Evolutionary conservation across 208 protist species (phyloP).

Genomic region (Leishmania tropica): DNA sequence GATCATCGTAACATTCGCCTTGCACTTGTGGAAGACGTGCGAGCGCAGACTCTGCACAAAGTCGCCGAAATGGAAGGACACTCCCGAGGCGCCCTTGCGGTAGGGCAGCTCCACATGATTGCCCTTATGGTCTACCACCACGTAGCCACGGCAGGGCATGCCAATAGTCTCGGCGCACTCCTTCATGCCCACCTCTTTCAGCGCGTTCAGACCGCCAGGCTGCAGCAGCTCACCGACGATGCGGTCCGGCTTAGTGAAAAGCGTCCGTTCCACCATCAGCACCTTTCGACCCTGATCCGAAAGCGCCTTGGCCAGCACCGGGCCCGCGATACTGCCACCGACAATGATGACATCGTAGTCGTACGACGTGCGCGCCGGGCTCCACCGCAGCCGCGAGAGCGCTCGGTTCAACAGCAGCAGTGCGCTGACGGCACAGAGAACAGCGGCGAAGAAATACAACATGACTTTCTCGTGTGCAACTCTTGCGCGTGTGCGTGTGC

Average conservation of each 20-base stretch:
- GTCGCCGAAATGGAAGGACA: constrained; percentile 94
- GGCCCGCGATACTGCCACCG: constrained; percentile 91
- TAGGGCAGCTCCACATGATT: constrained; percentile 79
- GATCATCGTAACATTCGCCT: constrained; percentile 80
- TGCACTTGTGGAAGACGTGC: constrained; percentile 70
- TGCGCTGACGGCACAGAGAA: constrained; percentile 42
- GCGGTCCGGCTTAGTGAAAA: constrained; percentile 92
- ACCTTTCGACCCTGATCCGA: constrained; percentile 87
- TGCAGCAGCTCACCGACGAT: constrained; percentile 97
- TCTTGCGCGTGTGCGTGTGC: background rate
- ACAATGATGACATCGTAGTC: constrained; percentile 93
- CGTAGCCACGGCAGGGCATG: constrained; percentile 86
- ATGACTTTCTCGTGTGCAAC: constrained; percentile 4
- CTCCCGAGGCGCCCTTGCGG: constrained; percentile 49
- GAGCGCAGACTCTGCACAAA: constrained; percentile 92
- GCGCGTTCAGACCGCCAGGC: constrained; percentile 89
- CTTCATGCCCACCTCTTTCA: constrained; percentile 90
- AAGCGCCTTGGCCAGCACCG: constrained; percentile 88
- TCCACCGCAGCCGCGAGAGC: constrained; percentile 45
- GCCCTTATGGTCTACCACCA: constrained; percentile 77
- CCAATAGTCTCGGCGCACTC: constrained; percentile 86
- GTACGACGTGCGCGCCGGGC: constrained; percentile 56
- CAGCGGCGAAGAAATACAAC: constrained; percentile 42
- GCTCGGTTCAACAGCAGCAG: constrained; percentile 63
- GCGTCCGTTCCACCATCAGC: constrained; percentile 87